Evolutionary conservation across 148 eudicot species (phyloP).

Genomic region (Chenopodium album): DNA sequence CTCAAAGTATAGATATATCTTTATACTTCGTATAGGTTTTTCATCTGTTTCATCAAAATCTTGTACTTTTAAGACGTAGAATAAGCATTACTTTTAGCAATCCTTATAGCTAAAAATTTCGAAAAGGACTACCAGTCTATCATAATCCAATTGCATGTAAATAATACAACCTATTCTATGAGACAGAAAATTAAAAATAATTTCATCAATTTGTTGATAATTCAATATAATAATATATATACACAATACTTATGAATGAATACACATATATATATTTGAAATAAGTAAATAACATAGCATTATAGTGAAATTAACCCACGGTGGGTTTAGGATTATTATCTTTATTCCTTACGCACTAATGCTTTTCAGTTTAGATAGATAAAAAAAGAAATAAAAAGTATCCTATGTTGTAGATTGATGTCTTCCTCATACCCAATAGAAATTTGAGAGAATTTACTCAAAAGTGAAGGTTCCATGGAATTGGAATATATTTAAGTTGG

Average conservation of each 20-base stretch:
- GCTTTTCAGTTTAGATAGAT: background rate
- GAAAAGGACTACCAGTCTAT: too few relatives aligned
- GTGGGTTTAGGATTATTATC: background rate
- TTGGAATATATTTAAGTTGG: constrained; percentile 7
- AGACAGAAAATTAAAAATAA: too few relatives aligned
- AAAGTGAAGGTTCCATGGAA: background rate
- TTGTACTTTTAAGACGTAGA: too few relatives aligned
- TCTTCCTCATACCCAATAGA: constrained; percentile 1
- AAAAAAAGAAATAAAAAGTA: background rate
- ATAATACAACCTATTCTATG: too few relatives aligned
- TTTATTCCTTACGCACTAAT: constrained; percentile 20
- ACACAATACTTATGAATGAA: background rate
- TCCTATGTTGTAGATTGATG: constrained; percentile 14
- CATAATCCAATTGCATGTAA: too few relatives aligned
- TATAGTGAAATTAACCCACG: background rate
- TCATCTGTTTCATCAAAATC: too few relatives aligned
- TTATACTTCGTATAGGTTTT: too few relatives aligned
- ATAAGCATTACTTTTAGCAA: too few relatives aligned
- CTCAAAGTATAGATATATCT: too few relatives aligned
- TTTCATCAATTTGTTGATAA: too few relatives aligned
- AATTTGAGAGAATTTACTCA: constrained; percentile 12
- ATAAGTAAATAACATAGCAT: background rate
- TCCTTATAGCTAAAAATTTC: too few relatives aligned
- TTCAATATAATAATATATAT: background rate
- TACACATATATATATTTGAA: background rate